Evolutionary conservation across 495 filamentous ascomycete species (phyloP).

Genomic region (Lindgomyces ingoldianus): DNA sequence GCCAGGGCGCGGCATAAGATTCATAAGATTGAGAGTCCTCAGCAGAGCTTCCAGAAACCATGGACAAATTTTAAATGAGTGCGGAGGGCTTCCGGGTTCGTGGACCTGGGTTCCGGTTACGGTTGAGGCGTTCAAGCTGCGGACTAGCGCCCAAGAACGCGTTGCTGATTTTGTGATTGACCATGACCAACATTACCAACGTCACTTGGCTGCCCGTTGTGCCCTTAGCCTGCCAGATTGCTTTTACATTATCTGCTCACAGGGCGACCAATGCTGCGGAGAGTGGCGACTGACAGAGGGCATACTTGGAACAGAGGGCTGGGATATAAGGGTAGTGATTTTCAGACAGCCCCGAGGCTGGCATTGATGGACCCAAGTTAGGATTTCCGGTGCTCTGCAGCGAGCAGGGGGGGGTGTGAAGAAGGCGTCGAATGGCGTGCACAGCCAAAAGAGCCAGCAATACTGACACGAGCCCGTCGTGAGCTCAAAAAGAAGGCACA

Average conservation of each 20-base stretch:
- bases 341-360: background rate
- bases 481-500: background rate
- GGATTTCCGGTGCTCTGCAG: background rate
- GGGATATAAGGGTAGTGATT: constrained; percentile 2
- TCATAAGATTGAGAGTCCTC: background rate
- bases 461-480: background rate
- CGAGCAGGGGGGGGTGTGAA: background rate
- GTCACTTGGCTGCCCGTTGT: no score
- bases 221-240: no score
- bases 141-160: background rate
- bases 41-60: background rate
- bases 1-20: background rate
- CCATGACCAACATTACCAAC: no score
- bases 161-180: background rate
- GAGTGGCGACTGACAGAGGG: background rate
- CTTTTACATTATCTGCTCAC: no score
- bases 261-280: constrained; percentile 4
- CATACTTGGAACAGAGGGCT: background rate
- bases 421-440: constrained; percentile 18
- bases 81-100: constrained; percentile 13
- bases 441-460: background rate
- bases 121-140: constrained; percentile 18
- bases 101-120: constrained; percentile 16
- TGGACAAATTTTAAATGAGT: background rate
- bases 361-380: background rate